These are phyloP conservation scores for Lichenothelia convexa DNA, from an alignment of 495 filamentous ascomycete species.

Conservation along the genomic window DNA sequence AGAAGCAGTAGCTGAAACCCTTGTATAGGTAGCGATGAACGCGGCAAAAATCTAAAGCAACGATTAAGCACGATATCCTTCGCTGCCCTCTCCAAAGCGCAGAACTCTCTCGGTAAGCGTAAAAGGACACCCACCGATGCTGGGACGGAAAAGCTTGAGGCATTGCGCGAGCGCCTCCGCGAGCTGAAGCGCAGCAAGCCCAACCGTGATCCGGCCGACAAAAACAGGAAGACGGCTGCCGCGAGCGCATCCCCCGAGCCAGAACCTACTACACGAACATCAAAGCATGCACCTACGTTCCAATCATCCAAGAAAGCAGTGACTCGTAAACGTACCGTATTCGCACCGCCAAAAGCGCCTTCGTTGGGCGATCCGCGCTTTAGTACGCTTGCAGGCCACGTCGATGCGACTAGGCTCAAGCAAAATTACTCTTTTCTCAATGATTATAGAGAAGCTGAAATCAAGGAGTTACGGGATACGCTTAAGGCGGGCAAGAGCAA, in stretches of 20 bases:
- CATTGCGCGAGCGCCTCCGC: conserved; percentile 13
- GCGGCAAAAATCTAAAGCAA: conserved; percentile 20
- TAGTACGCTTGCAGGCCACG: conserved; percentile 32
- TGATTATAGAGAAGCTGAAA: conserved; percentile 63
- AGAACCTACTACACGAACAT: conserved; percentile 29
- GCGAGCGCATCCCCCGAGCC: background rate
- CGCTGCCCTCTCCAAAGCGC: conserved; percentile 67
- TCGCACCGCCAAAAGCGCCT: conserved; percentile 35
- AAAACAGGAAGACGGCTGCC: conserved; percentile 1
- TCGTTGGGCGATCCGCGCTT: conserved; percentile 80
- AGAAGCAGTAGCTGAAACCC: conserved; percentile 10
- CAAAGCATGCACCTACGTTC: conserved; percentile 75
- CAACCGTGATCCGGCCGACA: background rate
- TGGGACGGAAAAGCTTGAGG: conserved; percentile 14
- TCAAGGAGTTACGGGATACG: conserved; percentile 47
- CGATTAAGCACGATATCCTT: conserved; percentile 46
- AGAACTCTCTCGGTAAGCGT: conserved; percentile 21
- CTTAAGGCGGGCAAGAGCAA: conserved; percentile 50
- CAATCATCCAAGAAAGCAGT: conserved; percentile 68
- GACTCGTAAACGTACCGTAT: conserved; percentile 53
- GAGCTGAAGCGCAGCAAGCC: conserved; percentile 13
- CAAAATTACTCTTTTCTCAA: conserved; percentile 73
- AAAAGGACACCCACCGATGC: conserved; percentile 27
- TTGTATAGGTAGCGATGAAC: conserved; percentile 19
- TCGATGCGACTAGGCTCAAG: conserved; percentile 31